Conservation (phyloP, 2,329 filamentous ascomycete genomes). For the Coniochaeta sp. region DNA sequence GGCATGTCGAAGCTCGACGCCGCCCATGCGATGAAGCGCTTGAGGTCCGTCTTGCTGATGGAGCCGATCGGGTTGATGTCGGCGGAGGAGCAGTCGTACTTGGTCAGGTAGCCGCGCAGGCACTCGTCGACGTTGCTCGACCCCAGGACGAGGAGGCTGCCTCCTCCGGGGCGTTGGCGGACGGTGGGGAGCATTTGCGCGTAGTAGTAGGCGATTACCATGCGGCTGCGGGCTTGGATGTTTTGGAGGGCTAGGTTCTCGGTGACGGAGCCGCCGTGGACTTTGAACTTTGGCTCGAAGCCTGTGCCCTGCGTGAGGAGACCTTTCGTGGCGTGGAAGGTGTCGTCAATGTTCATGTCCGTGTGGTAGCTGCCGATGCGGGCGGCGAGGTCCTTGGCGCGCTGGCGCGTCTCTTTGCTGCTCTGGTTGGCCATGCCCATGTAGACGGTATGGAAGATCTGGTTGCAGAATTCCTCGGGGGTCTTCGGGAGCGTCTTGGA, state of each 20-base stretch:
- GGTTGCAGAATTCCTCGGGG: conserved; percentile 51
- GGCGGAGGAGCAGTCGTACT: conserved; percentile 4
- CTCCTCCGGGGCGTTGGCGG: background rate
- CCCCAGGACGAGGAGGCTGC: background rate
- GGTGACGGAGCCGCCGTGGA: conserved; percentile 52
- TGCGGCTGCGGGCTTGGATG: conserved; percentile 52
- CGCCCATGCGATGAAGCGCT: conserved; percentile 64
- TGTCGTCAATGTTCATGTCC: conserved; percentile 66
- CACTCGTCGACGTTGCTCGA: background rate
- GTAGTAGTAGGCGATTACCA: background rate
- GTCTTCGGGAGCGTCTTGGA: conserved; percentile 37
- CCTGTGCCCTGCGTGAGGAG: conserved; percentile 47
- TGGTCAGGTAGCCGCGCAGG: background rate
- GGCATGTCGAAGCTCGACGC: conserved; percentile 52
- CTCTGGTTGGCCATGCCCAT: conserved; percentile 67
- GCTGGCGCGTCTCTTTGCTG: conserved; percentile 56
- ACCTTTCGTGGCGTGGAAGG: conserved; percentile 29
- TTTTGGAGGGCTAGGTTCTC: conserved; percentile 64
- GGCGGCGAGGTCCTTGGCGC: conserved; percentile 53
- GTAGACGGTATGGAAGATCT: conserved; percentile 48
- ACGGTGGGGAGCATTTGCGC: background rate
- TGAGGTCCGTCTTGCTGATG: conserved; percentile 60
- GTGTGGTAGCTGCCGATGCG: conserved; percentile 66
- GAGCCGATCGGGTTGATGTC: conserved; percentile 55
- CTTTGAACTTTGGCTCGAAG: conserved; percentile 50